Evolutionary conservation across 148 eudicot genomes (phyloP), one percentile per base, ranked within the genome.

Genomic region (Dianthus caryophyllus): DNA sequence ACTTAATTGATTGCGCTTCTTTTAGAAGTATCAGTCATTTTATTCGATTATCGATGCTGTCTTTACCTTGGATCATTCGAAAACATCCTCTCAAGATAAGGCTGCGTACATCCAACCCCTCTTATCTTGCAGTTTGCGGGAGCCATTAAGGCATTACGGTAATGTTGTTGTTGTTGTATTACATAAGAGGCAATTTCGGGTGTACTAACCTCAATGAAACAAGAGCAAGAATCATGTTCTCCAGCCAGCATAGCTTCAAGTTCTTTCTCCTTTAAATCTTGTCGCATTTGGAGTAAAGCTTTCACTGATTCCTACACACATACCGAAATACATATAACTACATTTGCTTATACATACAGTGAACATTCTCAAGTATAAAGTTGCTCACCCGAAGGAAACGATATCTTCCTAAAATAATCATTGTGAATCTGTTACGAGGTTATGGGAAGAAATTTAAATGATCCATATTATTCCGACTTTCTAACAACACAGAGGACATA

Each of bases 211-310:
- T 95, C 99, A 50, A 95, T 86, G 75, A 83, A 95, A 79, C 99
- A 95, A 82, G 99, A 87, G 78, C 82, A 88, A 61, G 89, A 68
- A 78, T 95, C 99, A 31, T 86, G 86, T 64, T 95, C 99, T 67
- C 91, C 97, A 65, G 97, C 31, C 70, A 95, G 75, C 76, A 95
- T 75, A 72, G 99, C 99, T 70, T 85, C 89, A 33, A 90, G 87
- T 80, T 95, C 99, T 76, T 84, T 95, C 78, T 88, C 99, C 77
- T 88, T 88, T 56, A 86, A 67, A 71, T 71, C 79, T 70, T 70
- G 84, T 83, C 99, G 88, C 86, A 90, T 84, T 41, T n/a, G 72
- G 65, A 80, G 76, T 68, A 90, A 76, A 64, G 99, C 96, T 9
- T 88, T 85, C 78, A 90, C 9, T 17, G 87, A 80, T 67, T 95